Evolutionary conservation across 805 yeast species (phyloP).

Genomic region (Saccharomycopsis sp.): DNA sequence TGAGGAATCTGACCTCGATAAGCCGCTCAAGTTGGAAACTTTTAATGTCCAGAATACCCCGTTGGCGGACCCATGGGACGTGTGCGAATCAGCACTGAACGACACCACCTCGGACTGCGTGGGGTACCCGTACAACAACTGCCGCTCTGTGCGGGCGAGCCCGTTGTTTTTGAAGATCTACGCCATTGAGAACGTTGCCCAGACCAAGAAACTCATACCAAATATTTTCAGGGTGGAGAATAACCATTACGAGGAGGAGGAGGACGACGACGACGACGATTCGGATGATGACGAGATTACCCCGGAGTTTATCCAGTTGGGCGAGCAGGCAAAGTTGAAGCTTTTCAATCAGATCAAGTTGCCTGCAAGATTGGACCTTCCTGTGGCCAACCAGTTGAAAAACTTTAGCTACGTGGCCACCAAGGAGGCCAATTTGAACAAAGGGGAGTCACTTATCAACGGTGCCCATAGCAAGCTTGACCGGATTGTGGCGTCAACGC

Average conservation of each 20-base stretch:
- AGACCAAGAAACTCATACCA: slow-evolving; percentile 15
- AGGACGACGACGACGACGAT: slow-evolving; percentile 9
- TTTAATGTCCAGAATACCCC: slow-evolving; percentile 17
- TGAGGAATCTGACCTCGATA: background rate
- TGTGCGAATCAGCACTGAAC: slow-evolving; percentile 1
- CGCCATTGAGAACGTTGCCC: slow-evolving; percentile 19
- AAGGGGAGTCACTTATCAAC: slow-evolving; percentile 3
- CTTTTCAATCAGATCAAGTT: slow-evolving; percentile 18
- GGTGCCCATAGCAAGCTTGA: background rate
- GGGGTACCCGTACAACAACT: background rate
- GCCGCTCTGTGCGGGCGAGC: slow-evolving; percentile 16
- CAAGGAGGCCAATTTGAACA: background rate
- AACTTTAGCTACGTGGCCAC: slow-evolving; percentile 9
- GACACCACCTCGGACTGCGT: background rate
- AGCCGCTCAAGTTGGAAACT: slow-evolving; percentile 11
- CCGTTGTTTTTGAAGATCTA: slow-evolving; percentile 18
- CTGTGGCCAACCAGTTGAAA: slow-evolving; percentile 6
- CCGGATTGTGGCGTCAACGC: slow-evolving; percentile 1
- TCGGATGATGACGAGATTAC: slow-evolving; percentile 5
- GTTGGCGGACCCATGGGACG: slow-evolving; percentile 17
- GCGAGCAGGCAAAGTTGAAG: slow-evolving; percentile 17
- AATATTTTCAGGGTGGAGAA: slow-evolving; percentile 15
- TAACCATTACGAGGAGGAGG: slow-evolving; percentile 4
- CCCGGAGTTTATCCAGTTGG: slow-evolving; percentile 9
- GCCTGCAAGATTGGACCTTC: slow-evolving; percentile 17